A percentile compares a stretch with the other conserved stretches of the same genome.
phyloP scores from a whole-genome alignment of 805 yeast species.

The Yamadazyma sp. region DNA sequence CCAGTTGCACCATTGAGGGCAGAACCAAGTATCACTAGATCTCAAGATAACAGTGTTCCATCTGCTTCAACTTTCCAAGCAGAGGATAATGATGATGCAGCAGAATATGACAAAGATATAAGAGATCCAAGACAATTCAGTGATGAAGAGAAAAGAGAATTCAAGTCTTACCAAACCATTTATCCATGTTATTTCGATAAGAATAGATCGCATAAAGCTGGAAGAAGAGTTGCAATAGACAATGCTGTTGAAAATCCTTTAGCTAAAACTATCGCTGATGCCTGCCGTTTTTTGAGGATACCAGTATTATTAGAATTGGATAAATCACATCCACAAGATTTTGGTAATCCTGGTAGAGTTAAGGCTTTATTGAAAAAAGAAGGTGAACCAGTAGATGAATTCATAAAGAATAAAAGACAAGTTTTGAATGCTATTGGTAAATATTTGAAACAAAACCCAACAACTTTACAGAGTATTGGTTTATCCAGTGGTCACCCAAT shows the following conservation, averaged over 20 bases:
- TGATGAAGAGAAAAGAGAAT: constrained; percentile 58
- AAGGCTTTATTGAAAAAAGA: constrained; percentile 63
- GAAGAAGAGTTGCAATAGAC: constrained; percentile 72
- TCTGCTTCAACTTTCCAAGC: constrained; percentile 11
- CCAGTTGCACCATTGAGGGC: constrained; percentile 67
- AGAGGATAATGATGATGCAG: constrained; percentile 3
- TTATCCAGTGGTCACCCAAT: constrained; percentile 52
- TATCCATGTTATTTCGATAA: constrained; percentile 94
- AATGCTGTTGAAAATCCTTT: constrained; percentile 82
- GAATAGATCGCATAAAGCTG: constrained; percentile 70
- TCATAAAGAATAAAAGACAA: constrained; percentile 53
- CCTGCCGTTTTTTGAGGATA: constrained; percentile 43
- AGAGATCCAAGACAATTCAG: constrained; percentile 35
- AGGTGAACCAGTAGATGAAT: constrained; percentile 35
- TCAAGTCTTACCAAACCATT: constrained; percentile 66
- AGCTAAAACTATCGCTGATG: constrained; percentile 79
- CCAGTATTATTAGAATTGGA: constrained; percentile 66
- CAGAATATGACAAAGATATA: constrained; percentile 21
- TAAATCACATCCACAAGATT: constrained; percentile 93
- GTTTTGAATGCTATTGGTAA: constrained; percentile 58
- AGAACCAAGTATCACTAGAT: constrained; percentile 56
- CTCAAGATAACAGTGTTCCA: constrained; percentile 44
- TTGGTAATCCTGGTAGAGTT: constrained; percentile 96
- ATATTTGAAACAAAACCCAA: constrained; percentile 64
- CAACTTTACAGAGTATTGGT: constrained; percentile 58